Evolutionary conservation across 73 alveolate species (phyloP).

Genomic region (Durusdinium trenchii): DNA sequence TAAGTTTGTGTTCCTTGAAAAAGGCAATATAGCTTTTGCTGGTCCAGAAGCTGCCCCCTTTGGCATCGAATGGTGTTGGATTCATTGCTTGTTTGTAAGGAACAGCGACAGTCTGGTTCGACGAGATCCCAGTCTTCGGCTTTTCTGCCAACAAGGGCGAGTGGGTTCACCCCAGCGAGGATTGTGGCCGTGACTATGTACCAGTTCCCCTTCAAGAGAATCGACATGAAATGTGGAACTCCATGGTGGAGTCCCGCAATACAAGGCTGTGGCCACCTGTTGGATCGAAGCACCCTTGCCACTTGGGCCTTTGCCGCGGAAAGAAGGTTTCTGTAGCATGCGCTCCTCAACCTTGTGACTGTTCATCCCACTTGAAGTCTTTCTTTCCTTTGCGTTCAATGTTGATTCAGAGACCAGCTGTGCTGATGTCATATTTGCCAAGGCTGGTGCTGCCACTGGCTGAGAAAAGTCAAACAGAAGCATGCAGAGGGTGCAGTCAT

Average conservation of each 20-base stretch:
- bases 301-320: too few relatives aligned
- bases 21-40: too few relatives aligned
- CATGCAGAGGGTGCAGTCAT: constrained; percentile 22
- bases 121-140: not conserved
- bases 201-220: not conserved
- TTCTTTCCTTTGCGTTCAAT: not conserved
- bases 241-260: not conserved
- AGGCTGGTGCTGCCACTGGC: constrained; percentile 56
- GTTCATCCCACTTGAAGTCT: not conserved
- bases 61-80: too few relatives aligned
- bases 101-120: constrained; percentile 16
- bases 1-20: too few relatives aligned
- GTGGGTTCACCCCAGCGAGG: not conserved
- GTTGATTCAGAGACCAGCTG: not conserved
- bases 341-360: not conserved
- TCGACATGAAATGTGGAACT: not conserved
- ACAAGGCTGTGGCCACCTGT: not conserved
- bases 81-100: too few relatives aligned
- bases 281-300: not conserved
- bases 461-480: not conserved
- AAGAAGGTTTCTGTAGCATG: not conserved
- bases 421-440: not conserved
- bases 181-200: not conserved
- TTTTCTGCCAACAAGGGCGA: too few relatives aligned
- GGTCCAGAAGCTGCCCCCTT: too few relatives aligned